Conservation (phyloP, 2,329 filamentous ascomycete genomes). For the Mycogone perniciosa region DNA sequence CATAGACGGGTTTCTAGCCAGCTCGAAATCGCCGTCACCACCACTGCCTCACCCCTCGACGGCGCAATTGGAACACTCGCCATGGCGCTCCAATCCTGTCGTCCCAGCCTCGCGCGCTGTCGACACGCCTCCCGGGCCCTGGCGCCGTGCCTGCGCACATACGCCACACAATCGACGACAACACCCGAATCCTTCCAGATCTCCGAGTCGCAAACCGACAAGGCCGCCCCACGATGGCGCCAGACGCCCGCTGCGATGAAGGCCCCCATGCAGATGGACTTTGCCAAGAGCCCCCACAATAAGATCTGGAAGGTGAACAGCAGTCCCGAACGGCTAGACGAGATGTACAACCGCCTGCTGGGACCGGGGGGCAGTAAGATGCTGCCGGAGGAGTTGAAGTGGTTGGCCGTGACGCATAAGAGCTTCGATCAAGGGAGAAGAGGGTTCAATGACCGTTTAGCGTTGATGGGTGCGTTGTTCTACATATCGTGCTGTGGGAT, state of each 20-base stretch:
- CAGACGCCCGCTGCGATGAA: conserved; percentile 65
- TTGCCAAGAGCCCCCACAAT: conserved; percentile 45
- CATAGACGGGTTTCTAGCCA: background rate
- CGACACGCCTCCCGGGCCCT: conserved; percentile 19
- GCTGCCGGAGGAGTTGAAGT: conserved; percentile 87
- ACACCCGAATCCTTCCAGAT: conserved; percentile 23
- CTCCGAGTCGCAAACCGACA: conserved; percentile 8
- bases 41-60: conserved; percentile 1
- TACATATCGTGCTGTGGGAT: background rate
- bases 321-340: conserved; percentile 66
- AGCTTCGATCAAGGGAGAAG: conserved; percentile 93
- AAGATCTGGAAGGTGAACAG: conserved; percentile 65
- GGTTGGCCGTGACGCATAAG: conserved; percentile 95
- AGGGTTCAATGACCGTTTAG: conserved; percentile 89
- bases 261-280: conserved; percentile 59
- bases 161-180: conserved; percentile 21
- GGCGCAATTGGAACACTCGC: conserved; percentile 13
- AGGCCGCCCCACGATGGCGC: conserved; percentile 55
- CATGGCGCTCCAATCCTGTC: conserved; percentile 31
- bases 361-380: conserved; percentile 65
- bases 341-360: conserved; percentile 70
- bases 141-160: conserved; percentile 22
- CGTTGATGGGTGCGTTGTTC: conserved; percentile 67
- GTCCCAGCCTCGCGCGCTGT: conserved; percentile 23
- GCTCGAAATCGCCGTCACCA: background rate